phyloP scores from a whole-genome alignment of 2,329 filamentous ascomycete genomes.

The Colletotrichum filicis region DNA sequence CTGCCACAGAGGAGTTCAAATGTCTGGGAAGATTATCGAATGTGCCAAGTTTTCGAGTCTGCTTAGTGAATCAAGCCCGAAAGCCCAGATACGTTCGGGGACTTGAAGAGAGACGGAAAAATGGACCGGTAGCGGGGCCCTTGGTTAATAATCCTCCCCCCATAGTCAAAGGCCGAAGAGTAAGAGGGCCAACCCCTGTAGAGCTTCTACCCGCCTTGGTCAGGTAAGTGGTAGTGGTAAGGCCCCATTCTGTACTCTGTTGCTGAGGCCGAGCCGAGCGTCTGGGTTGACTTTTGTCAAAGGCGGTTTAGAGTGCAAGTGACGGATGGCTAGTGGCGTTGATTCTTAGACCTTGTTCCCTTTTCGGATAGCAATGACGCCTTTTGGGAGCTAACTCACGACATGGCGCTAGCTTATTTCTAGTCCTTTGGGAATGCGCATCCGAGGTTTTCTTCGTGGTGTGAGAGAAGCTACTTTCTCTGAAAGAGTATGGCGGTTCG shows the following conservation, averaged over 20 bases:
- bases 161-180: neutral
- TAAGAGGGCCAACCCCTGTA: slow-evolving; percentile 5
- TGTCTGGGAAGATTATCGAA: neutral
- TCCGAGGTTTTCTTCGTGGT: neutral
- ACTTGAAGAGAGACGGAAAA: slow-evolving; percentile 5
- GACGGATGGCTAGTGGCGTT: slow-evolving; percentile 5
- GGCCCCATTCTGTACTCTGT: neutral
- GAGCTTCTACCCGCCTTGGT: no score
- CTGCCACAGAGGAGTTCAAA: no score
- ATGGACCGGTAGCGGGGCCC: slow-evolving; percentile 31
- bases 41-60: neutral
- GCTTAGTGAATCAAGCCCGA: slow-evolving; percentile 14
- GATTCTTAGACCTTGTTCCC: neutral
- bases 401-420: neutral
- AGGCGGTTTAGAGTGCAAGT: neutral
- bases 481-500: neutral
- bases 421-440: neutral
- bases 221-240: no score
- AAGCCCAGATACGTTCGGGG: slow-evolving; percentile 8
- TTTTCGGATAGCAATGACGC: neutral
- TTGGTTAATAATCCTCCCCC: slow-evolving; percentile 9
- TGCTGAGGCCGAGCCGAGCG: neutral
- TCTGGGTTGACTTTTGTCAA: neutral
- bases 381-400: neutral
- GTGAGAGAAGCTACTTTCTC: neutral